Evolutionary conservation across 164 flowering plant species (phyloP).

Genomic region (Magnolia officinalis): DNA sequence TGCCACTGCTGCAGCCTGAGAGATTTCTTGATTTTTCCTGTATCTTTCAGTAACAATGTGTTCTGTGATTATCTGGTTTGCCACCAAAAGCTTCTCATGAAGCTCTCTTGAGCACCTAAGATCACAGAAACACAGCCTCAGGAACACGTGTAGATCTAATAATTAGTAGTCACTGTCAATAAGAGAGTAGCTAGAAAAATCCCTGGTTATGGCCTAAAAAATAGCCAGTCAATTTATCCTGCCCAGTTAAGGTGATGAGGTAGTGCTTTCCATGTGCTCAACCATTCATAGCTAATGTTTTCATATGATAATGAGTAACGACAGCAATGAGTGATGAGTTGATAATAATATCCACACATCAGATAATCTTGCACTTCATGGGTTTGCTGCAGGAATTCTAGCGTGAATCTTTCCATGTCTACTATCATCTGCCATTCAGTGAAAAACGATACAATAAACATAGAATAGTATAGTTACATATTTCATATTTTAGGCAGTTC

Average conservation of each 20-base stretch:
- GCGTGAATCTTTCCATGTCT: constrained; percentile 85
- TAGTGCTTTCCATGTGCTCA: neutral
- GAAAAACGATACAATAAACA: neutral
- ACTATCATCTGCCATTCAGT: constrained; percentile 61
- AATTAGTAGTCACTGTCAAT: neutral
- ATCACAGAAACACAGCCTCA: constrained; percentile 6
- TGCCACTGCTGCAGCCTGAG: constrained; percentile 55
- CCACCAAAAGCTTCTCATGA: constrained; percentile 40
- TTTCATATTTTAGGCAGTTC: neutral
- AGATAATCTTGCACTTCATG: constrained; percentile 48
- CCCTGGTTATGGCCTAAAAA: neutral
- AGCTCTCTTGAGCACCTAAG: constrained; percentile 58
- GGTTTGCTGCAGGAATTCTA: constrained; percentile 43
- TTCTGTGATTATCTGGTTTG: constrained; percentile 46
- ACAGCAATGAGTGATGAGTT: neutral
- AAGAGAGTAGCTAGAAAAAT: neutral
- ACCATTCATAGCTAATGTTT: neutral
- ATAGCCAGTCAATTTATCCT: neutral
- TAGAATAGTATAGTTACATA: neutral
- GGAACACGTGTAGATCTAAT: neutral
- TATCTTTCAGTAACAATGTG: constrained; percentile 37
- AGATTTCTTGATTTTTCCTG: constrained; percentile 47
- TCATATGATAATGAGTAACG: neutral
- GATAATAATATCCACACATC: constrained; percentile 39
- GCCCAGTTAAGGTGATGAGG: neutral